Evolutionary conservation across 768 basidiomycete genomes (phyloP), one percentile per base, ranked within the genome.

Genomic region (Russula sp.): DNA sequence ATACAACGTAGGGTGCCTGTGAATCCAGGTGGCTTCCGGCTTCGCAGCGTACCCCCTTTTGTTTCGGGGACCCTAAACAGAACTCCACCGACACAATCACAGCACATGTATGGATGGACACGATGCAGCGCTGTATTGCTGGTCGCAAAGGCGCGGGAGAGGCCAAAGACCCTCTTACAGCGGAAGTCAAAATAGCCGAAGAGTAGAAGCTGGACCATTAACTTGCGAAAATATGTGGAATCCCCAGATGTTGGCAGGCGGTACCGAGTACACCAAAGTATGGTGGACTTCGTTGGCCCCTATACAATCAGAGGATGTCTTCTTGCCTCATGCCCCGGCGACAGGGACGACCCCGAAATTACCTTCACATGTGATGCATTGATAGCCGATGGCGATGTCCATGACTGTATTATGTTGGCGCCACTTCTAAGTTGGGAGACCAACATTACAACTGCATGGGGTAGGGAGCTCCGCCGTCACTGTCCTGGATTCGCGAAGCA

Each of bases 211-310:
- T 6, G 57, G 18, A 16, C 20, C 22, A n/a, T 38, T 26, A 52
- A 32, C 26, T 26, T 22, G 59, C 30, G 30, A 16, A 34, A 28
- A n/a, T n/a, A 26, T 22, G 40, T 18, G 46, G 16, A 22, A 30
- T 42, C 26, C 50, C 26, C 40, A 40, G 20, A 52, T 16, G 40
- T 52, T 32, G 51, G 51, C 38, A n/a, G 42, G 44, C 44, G 57
- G 44, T 58, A 48, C 57, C 57, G 57, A 58, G n/a, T 7, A 32
- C 30, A 48, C n/a, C n/a, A 42, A 42, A 4, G 26, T n/a, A 60
- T 30, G 20, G 58, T 20, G 34, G 26, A 9, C 50, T 57, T 13
- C 26, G 38, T 36, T 59, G 28, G 11, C 57, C 8, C 16, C 46
- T 13, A 46, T 16, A 18, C 46, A 18, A 50, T 50, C 26, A 22